phyloP scores from a whole-genome alignment of 805 yeast genomes.

The Nakazawaea wyomingensis region DNA sequence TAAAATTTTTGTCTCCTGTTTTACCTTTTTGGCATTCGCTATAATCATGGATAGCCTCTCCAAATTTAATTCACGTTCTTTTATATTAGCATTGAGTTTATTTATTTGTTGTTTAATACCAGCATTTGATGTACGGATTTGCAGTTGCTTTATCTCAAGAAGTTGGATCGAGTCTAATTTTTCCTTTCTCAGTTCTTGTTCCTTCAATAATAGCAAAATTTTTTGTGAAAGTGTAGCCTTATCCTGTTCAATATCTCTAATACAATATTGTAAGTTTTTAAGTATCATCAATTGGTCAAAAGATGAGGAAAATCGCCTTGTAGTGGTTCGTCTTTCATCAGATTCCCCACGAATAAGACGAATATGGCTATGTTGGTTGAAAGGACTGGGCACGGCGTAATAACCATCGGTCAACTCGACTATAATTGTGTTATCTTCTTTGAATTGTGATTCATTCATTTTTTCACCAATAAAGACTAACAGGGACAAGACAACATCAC shows the following conservation, averaged over 20 bases:
- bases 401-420: slow-evolving; percentile 28
- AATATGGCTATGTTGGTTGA: neutral
- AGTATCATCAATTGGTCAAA: slow-evolving; percentile 38
- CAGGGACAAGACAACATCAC: slow-evolving; percentile 24
- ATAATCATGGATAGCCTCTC: neutral
- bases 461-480: slow-evolving; percentile 28
- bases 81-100: neutral
- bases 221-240: slow-evolving; percentile 14
- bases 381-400: slow-evolving; percentile 15
- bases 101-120: neutral
- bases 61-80: neutral
- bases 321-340: slow-evolving; percentile 3
- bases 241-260: slow-evolving; percentile 26
- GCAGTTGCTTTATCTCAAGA: slow-evolving; percentile 12
- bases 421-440: slow-evolving; percentile 20
- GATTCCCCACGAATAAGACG: neutral
- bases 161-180: slow-evolving; percentile 9
- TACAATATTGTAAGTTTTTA: slow-evolving; percentile 31
- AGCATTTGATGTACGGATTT: neutral
- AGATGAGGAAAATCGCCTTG: slow-evolving; percentile 22
- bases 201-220: slow-evolving; percentile 15
- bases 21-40: neutral
- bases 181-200: slow-evolving; percentile 1
- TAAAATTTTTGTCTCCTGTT: neutral
- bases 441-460: slow-evolving; percentile 16